Evolutionary conservation across 441 rosid species (phyloP).

Genomic region (Gossypium trilobum): DNA sequence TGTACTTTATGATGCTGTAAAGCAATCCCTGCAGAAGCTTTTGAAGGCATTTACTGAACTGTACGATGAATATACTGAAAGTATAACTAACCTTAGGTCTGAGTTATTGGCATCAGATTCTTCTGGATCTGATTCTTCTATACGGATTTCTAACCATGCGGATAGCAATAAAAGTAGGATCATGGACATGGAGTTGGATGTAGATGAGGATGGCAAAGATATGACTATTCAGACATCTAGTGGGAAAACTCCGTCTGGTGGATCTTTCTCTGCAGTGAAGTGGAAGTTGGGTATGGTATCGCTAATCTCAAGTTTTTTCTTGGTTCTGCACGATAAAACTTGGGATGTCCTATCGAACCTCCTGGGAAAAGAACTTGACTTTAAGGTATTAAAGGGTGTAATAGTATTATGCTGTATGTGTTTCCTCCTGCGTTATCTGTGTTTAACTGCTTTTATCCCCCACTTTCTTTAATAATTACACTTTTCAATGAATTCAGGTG

Average conservation of each 20-base stretch:
- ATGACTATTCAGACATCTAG: conserved; percentile 42
- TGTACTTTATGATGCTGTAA: conserved; percentile 32
- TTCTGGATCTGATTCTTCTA: conserved; percentile 34
- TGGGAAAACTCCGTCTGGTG: conserved; percentile 38
- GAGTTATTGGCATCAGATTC: conserved; percentile 25
- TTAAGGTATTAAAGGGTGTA: conserved; percentile 40
- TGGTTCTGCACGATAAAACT: conserved; percentile 39
- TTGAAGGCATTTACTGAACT: conserved; percentile 48
- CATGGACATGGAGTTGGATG: conserved; percentile 82
- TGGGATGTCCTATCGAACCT: conserved; percentile 70
- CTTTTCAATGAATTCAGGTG: conserved; percentile 40
- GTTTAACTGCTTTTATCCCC: conserved; percentile 15
- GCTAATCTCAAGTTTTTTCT: conserved; percentile 61
- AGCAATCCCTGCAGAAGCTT: conserved; percentile 56
- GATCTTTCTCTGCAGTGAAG: conserved; percentile 39
- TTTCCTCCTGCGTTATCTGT: conserved; percentile 16
- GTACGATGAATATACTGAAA: conserved; percentile 47
- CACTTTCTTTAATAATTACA: conserved; percentile 9
- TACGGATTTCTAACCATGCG: conserved; percentile 22
- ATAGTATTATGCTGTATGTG: conserved; percentile 10
- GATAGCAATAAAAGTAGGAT: conserved; percentile 41
- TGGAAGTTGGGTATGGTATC: conserved; percentile 86
- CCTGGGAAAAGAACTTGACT: conserved; percentile 53
- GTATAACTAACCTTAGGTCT: conserved; percentile 31
- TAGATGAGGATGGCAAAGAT: conserved; percentile 50